Conservation (phyloP, 805 yeast genomes). For the Spathaspora hagerdaliae region DNA sequence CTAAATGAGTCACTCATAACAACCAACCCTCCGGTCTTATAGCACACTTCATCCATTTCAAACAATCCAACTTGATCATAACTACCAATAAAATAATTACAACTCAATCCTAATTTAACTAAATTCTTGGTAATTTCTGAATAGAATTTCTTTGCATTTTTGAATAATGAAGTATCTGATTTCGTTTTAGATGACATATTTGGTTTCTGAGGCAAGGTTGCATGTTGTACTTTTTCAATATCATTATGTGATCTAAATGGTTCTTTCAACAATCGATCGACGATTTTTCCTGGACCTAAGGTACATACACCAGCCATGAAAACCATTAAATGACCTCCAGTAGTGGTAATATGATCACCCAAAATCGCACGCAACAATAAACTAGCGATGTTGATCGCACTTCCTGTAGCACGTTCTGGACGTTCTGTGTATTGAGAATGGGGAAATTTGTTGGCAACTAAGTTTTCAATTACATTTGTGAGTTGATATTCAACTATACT, state of each 20-base stretch:
- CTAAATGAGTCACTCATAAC: constrained; percentile 63
- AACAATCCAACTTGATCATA: constrained; percentile 66
- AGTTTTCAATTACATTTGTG: constrained; percentile 43
- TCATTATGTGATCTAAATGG: constrained; percentile 68
- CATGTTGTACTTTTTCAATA: constrained; percentile 38
- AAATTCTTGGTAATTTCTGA: constrained; percentile 44
- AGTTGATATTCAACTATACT: constrained; percentile 49
- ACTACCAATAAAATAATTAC: constrained; percentile 59
- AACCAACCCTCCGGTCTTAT: constrained; percentile 59
- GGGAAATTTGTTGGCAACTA: constrained; percentile 49
- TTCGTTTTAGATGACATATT: constrained; percentile 34
- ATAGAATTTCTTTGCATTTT: constrained; percentile 44
- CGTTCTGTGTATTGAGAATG: constrained; percentile 40
- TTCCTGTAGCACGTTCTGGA: constrained; percentile 53
- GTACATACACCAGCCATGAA: constrained; percentile 67
- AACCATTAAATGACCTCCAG: constrained; percentile 52
- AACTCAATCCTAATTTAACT: constrained; percentile 48
- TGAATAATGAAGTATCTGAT: constrained; percentile 26
- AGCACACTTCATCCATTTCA: constrained; percentile 59
- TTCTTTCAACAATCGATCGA: constrained; percentile 51
- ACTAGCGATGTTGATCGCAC: constrained; percentile 50
- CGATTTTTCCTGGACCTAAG: constrained; percentile 60
- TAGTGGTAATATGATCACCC: constrained; percentile 31
- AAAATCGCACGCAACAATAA: constrained; percentile 33
- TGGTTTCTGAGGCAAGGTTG: constrained; percentile 19